phyloP scores from a whole-genome alignment of 2,329 filamentous ascomycete species.

The Talaromyces sp. region DNA sequence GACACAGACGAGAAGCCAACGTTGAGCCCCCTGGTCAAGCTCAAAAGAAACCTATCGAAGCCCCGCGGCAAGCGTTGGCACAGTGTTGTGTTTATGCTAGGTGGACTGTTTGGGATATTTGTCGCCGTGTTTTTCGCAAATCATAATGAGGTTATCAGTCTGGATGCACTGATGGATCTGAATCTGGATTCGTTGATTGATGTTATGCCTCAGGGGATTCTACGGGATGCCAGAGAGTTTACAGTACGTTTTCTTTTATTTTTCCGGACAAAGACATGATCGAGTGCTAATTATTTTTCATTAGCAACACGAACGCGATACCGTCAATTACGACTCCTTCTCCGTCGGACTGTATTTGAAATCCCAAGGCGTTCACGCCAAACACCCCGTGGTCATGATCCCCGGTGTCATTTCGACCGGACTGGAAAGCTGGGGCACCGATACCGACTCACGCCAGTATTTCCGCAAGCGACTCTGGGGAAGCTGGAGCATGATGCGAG shows the following conservation, averaged over 20 bases:
- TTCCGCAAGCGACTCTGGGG: conserved; percentile 95
- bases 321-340: conserved; percentile 90
- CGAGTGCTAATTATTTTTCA: conserved; percentile 7
- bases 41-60: conserved; percentile 18
- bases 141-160: conserved; percentile 81
- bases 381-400: conserved; percentile 93
- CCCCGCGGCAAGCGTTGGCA: conserved; percentile 64
- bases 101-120: conserved; percentile 86
- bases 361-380: conserved; percentile 71
- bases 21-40: conserved; percentile 27
- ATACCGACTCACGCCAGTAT: conserved; percentile 77
- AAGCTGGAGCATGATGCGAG: conserved; percentile 98
- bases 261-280: conserved; percentile 16
- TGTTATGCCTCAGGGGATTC: conserved; percentile 77
- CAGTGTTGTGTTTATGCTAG: conserved; percentile 79
- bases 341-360: conserved; percentile 80
- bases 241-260: conserved; percentile 54
- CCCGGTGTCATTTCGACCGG: conserved; percentile 97
- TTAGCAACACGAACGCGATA: conserved; percentile 76
- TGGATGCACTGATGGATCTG: conserved; percentile 65
- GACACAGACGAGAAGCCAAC: conserved; percentile 19
- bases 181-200: conserved; percentile 85
- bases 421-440: conserved; percentile 93
- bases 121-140: conserved; percentile 85
- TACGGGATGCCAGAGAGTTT: conserved; percentile 80